A percentile compares a stretch with the other conserved stretches of the same genome.
Evolutionary conservation across 1,139 yeast genomes (phyloP).

Genomic region (Kazachstania sp.): DNA sequence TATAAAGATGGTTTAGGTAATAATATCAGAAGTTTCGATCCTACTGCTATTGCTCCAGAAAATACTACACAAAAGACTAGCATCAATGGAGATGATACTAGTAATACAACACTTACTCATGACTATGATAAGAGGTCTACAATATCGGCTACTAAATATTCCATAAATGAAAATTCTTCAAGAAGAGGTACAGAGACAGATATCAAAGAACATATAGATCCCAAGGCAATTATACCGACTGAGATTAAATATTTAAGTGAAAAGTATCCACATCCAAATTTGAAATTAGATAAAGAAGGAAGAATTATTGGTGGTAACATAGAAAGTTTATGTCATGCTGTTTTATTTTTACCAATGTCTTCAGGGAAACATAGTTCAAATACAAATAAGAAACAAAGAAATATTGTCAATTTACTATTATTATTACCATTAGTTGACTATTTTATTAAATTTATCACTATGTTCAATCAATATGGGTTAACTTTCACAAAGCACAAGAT

Average conservation of each 20-base stretch:
- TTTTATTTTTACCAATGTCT: slow-evolving; percentile 39
- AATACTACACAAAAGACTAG: neutral
- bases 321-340: slow-evolving; percentile 68
- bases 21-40: slow-evolving; percentile 42
- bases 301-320: slow-evolving; percentile 44
- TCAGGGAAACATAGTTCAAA: slow-evolving; percentile 10
- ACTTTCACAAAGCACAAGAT: slow-evolving; percentile 29
- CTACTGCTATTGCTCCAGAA: slow-evolving; percentile 9
- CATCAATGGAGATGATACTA: no score
- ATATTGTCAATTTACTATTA: slow-evolving; percentile 38
- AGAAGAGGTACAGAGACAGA: neutral
- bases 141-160: slow-evolving; percentile 3
- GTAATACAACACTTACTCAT: neutral
- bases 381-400: slow-evolving; percentile 29
- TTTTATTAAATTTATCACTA: slow-evolving; percentile 44
- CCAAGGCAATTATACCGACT: slow-evolving; percentile 5
- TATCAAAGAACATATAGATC: neutral
- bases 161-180: neutral
- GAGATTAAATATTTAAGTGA: slow-evolving; percentile 34
- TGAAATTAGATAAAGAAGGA: slow-evolving; percentile 45
- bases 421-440: slow-evolving; percentile 62
- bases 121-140: slow-evolving; percentile 5
- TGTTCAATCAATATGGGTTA: slow-evolving; percentile 38
- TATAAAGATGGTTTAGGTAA: slow-evolving; percentile 46
- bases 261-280: slow-evolving; percentile 59